phyloP scores from a whole-genome alignment of 1,139 yeast genomes.

The Hemisphaericaspora xylofermentans region DNA sequence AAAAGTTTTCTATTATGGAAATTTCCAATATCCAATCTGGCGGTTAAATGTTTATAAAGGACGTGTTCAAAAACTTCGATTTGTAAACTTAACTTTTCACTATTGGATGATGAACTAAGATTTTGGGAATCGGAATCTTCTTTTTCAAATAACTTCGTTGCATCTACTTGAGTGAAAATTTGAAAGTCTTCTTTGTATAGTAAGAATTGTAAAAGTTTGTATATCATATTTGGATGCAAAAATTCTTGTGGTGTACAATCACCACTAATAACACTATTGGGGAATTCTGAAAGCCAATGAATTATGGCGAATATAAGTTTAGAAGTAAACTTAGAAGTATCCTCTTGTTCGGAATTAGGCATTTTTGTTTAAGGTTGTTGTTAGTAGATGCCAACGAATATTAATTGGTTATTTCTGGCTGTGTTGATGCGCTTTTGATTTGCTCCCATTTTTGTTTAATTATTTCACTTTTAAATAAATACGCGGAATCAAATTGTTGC shows the following conservation, averaged over 20 bases:
- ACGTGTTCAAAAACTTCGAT: constrained; percentile 13
- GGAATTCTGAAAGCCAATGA: constrained; percentile 28
- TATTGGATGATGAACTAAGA: neutral
- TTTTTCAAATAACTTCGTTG: constrained; percentile 6
- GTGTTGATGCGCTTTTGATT: no score
- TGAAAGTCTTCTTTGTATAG: constrained; percentile 18
- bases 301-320: constrained; percentile 14
- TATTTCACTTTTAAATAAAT: no score
- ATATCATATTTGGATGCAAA: constrained; percentile 18
- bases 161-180: neutral
- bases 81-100: constrained; percentile 8
- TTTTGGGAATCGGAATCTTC: no score
- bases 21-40: no score
- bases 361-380: no score
- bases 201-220: constrained; percentile 14
- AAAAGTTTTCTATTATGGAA: constrained; percentile 1
- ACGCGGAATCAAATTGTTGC: no score
- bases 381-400: no score
- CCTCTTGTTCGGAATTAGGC: no score
- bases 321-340: no score
- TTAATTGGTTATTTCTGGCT: no score
- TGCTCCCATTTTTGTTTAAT: no score
- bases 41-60: constrained; percentile 14
- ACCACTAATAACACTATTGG: constrained; percentile 18
- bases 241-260: constrained; percentile 12